Base-by-base conservation (phyloP, 257 asterid species). In the Primulina eburnea region DNA sequence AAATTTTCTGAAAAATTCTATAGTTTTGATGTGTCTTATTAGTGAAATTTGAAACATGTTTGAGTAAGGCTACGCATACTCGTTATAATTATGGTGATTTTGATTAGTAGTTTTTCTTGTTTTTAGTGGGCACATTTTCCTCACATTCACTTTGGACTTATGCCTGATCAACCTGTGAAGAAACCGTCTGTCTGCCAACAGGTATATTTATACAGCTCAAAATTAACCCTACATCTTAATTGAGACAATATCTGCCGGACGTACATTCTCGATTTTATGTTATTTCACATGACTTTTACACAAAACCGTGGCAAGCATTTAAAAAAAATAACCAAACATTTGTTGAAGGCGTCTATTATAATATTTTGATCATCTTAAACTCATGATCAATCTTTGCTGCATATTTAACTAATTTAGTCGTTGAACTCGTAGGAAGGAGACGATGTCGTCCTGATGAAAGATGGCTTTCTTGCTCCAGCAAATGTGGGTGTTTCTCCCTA, bases 141-240 rank as follows among this genome's bases (percentile, higher is more conserved):
- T 53, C 98, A 93, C 86, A 93, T 93, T 84, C 98, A 93, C 83
- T 93, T 93, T 84, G 98, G 98, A 69, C 95, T 93, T 47, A 87
- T 90, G 97, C 92, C 97, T 87, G 98, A 93, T 83, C 97, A 90
- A 76, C 97, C 96, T 96, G 96, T 90, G 98, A 93, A 93, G 92
- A 90, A 93, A 75, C 85, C 90, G 73, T 90, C 84, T 75, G 89
- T 86, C 67, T 90, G 89, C 79, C 97, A 88, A 82, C 98, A 93
- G 98, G 98, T 92, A 40, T 2, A 2, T 11, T 40, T 40, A 85
- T 47, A 47, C 16, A 11, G 70, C 37, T 71, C 55, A 20, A 79
- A 83, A 28, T 28, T 28, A 28, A 82, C 84, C 88, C 90, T 84
- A 81, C 64, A 20, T 62, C 14, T 58, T 62, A 26, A 55, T 43